These are phyloP conservation scores for Cinnamomum micranthum DNA, from an alignment of 164 flowering plant genomes.

Conservation along the genomic window DNA sequence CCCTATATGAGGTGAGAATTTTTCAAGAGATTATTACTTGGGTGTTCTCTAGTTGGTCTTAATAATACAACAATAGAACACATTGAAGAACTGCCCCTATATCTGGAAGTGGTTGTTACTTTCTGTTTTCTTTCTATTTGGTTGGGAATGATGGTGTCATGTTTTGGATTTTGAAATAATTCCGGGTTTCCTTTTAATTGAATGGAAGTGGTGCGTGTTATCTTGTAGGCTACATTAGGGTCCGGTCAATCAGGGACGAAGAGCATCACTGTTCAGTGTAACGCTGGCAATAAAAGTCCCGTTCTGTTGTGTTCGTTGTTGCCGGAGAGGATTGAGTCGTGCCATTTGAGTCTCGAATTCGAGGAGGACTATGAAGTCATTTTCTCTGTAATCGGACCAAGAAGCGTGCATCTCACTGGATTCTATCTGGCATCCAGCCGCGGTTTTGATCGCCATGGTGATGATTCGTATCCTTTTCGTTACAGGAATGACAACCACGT, in stretches of 20 bases:
- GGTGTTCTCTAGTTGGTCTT: no score
- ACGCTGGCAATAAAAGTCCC: conserved; percentile 59
- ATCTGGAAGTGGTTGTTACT: no score
- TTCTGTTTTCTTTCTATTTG: no score
- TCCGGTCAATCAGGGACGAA: conserved; percentile 46
- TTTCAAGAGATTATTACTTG: no score
- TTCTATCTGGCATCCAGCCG: conserved; percentile 25
- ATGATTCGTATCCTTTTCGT: conserved; percentile 57
- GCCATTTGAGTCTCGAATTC: conserved; percentile 66
- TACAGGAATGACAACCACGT: neutral
- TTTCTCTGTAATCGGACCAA: conserved; percentile 74
- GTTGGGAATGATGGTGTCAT: no score
- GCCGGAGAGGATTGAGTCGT: conserved; percentile 59
- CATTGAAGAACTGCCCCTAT: no score
- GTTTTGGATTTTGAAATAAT: no score
- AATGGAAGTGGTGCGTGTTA: neutral
- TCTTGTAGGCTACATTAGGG: conserved; percentile 78
- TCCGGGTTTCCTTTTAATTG: neutral
- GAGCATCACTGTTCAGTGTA: conserved; percentile 47
- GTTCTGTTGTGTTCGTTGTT: conserved; percentile 64
- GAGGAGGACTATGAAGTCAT: conserved; percentile 58
- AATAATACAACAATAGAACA: no score
- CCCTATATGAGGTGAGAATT: no score
- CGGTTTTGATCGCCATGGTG: conserved; percentile 12
- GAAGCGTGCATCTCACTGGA: conserved; percentile 82